Evolutionary conservation across 208 protist species (phyloP).

Genomic region (Leishmania tropica): DNA sequence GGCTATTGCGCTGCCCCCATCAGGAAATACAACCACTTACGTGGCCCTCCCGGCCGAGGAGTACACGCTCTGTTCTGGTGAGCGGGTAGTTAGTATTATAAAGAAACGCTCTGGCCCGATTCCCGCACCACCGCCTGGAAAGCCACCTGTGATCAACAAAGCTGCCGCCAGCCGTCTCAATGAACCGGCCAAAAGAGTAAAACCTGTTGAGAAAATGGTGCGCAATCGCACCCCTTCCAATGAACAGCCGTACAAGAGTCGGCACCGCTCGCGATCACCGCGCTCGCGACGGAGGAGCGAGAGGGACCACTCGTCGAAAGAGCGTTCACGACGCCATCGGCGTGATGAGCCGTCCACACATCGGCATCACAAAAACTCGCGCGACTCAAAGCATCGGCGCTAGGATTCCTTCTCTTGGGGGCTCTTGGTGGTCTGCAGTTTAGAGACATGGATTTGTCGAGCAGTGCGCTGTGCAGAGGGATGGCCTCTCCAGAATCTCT

Average conservation of each 20-base stretch:
- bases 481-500: background rate
- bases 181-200: background rate
- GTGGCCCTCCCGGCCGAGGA: slow-evolving; percentile 70
- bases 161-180: background rate
- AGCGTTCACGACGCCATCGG: slow-evolving; percentile 3
- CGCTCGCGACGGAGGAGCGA: background rate
- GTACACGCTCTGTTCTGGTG: slow-evolving; percentile 69
- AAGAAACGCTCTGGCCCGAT: slow-evolving; percentile 67
- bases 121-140: slow-evolving; percentile 65
- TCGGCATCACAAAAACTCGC: slow-evolving; percentile 13
- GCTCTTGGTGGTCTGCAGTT: slow-evolving; percentile 23
- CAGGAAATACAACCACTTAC: slow-evolving; percentile 37
- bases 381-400: slow-evolving; percentile 18
- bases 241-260: background rate
- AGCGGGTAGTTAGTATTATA: slow-evolving; percentile 55
- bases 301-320: background rate
- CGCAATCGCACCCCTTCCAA: background rate
- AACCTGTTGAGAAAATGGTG: background rate
- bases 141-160: slow-evolving; percentile 50
- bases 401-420: background rate
- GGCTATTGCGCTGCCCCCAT: slow-evolving; percentile 11
- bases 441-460: background rate
- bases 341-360: slow-evolving; percentile 9
- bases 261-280: slow-evolving; percentile 17
- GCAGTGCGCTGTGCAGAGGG: background rate